These are phyloP conservation scores for Leccinum solheimii DNA, from an alignment of 1,284 basidiomycete species.

Conservation along the genomic window DNA sequence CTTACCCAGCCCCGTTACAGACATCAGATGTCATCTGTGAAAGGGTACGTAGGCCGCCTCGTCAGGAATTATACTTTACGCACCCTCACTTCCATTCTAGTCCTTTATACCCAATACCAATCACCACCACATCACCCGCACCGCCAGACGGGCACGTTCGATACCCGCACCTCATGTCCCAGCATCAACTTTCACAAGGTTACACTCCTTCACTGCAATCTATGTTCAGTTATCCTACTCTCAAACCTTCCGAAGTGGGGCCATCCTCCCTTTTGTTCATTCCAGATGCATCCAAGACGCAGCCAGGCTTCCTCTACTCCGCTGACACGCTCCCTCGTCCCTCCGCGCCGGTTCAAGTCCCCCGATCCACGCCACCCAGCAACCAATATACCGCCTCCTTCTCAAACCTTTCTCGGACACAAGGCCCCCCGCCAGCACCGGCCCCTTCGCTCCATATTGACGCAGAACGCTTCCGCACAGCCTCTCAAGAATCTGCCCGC, in stretches of 20 bases:
- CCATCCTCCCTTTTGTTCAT: slow-evolving; percentile 34
- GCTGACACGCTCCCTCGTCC: slow-evolving; percentile 35
- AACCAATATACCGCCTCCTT: slow-evolving; percentile 14
- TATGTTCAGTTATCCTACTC: slow-evolving; percentile 45
- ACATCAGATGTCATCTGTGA: slow-evolving; percentile 27
- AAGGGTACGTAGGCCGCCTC: slow-evolving; percentile 24
- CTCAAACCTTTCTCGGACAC: slow-evolving; percentile 27
- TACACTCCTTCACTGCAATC: slow-evolving; percentile 58
- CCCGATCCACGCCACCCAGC: slow-evolving; percentile 8
- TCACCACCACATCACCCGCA: slow-evolving; percentile 53
- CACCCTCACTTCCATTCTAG: slow-evolving; percentile 26
- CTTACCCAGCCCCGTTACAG: slow-evolving; percentile 25
- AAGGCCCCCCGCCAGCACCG: slow-evolving; percentile 25
- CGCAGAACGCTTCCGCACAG: slow-evolving; percentile 28
- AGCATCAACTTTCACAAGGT: slow-evolving; percentile 56
- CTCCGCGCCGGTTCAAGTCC: slow-evolving; percentile 20
- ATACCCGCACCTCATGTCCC: slow-evolving; percentile 57
- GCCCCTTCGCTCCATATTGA: slow-evolving; percentile 22
- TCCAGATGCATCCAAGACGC: slow-evolving; percentile 32
- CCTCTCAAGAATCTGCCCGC: slow-evolving; percentile 32
- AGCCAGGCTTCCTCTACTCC: slow-evolving; percentile 35
- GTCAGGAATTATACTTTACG: slow-evolving; percentile 8
- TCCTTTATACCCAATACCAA: slow-evolving; percentile 38
- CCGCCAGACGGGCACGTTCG: slow-evolving; percentile 44
- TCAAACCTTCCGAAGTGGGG: slow-evolving; percentile 36